Conservation (phyloP, 371 early-diverging fungal genomes). For the Vairimorpha apis region DNA sequence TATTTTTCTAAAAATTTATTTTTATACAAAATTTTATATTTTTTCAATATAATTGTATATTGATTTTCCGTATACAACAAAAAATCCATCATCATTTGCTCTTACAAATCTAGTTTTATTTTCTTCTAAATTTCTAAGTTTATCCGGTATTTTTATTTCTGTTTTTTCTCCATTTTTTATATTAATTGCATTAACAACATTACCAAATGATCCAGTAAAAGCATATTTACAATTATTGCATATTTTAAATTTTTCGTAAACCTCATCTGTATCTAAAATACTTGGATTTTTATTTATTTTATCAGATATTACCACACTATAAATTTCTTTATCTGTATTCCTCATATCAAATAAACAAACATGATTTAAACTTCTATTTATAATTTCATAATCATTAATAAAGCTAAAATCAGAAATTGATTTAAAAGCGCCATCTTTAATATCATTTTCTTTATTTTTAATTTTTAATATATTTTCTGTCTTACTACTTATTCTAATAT, state of each 20-base stretch:
- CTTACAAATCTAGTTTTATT: conserved; percentile 49
- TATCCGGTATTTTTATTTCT: conserved; percentile 31
- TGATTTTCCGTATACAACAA: conserved; percentile 37
- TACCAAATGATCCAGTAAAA: conserved; percentile 58
- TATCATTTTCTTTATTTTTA: conserved; percentile 17
- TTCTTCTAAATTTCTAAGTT: conserved; percentile 28
- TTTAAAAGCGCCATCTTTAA: conserved; percentile 48
- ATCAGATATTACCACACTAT: conserved; percentile 2
- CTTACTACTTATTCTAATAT: conserved; percentile 69
- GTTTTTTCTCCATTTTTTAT: conserved; percentile 16
- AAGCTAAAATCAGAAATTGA: conserved; percentile 60
- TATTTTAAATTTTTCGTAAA: conserved; percentile 59
- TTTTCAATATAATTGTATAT: conserved; percentile 11
- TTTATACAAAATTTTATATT: too few relatives aligned
- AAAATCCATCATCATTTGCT: conserved; percentile 38
- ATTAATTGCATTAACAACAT: conserved; percentile 38
- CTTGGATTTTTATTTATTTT: conserved; percentile 20
- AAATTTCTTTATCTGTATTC: conserved; percentile 26
- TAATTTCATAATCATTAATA: conserved; percentile 52
- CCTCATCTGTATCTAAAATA: conserved; percentile 50
- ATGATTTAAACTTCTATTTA: conserved; percentile 52
- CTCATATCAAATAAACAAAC: conserved; percentile 58
- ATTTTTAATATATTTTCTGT: conserved; percentile 14
- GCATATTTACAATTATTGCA: conserved; percentile 14
- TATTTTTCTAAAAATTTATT: too few relatives aligned